Evolutionary conservation across 2,329 filamentous ascomycete genomes (phyloP).

Genomic region (Corinectria fuckeliana): DNA sequence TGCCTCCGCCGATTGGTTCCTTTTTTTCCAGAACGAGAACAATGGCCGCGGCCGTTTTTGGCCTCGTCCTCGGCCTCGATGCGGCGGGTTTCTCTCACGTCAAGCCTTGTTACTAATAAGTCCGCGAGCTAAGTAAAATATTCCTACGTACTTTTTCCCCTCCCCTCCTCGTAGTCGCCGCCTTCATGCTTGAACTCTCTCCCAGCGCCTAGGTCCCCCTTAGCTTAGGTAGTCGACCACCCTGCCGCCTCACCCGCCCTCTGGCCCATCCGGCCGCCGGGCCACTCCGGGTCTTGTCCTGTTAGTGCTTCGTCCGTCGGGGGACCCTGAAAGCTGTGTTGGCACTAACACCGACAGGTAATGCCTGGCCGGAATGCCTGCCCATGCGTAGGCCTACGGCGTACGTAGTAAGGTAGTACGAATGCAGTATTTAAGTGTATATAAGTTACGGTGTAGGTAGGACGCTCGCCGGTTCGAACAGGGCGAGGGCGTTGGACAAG

Average conservation of each 20-base stretch:
- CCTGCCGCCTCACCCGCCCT: constrained; percentile 36
- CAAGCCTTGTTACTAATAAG: constrained; percentile 3
- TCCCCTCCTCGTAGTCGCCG: not conserved
- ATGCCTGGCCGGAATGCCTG: constrained; percentile 17
- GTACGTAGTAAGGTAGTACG: not conserved
- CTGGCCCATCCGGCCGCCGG: constrained; percentile 26
- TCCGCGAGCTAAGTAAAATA: no score
- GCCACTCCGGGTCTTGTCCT: constrained; percentile 32
- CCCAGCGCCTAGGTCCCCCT: not conserved
- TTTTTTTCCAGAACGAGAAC: not conserved
- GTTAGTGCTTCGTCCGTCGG: constrained; percentile 22
- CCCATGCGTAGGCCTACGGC: not conserved
- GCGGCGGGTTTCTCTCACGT: constrained; percentile 2
- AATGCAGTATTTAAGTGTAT: not conserved
- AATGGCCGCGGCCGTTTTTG: constrained; percentile 12
- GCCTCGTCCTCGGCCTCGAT: not conserved
- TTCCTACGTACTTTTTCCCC: constrained; percentile 13
- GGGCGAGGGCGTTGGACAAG: no score
- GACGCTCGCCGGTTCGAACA: not conserved
- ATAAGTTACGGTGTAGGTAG: not conserved
- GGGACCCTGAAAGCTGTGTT: constrained; percentile 33
- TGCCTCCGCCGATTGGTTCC: constrained; percentile 12
- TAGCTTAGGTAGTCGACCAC: constrained; percentile 15
- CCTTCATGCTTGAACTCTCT: not conserved
- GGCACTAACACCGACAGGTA: constrained; percentile 12